Base-by-base conservation (phyloP, 1,139 yeast genomes). In the Scheffersomyces quercinus region DNA sequence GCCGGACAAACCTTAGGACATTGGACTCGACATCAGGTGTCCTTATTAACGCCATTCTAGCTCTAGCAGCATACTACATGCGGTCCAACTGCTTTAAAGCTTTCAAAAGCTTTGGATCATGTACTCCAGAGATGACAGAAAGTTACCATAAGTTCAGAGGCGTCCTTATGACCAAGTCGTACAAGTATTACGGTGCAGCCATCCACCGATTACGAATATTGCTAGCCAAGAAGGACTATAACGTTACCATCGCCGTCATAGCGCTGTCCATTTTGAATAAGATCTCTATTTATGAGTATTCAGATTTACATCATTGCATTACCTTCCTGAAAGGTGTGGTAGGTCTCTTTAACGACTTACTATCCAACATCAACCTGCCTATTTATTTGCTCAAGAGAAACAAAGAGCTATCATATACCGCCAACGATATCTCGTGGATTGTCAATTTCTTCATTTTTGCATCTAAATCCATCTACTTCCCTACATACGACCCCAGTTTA, bases 281-380 rank as follows among this genome's bases (percentile, higher is more conserved):
- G 37, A 51, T 62, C 13, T 55, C 65, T 36, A 55, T 64, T 14
- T 64, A 60, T 37, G 67, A 64, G 37, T 54, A 54, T 38, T 41
- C 49, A 12, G 54, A 57, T 38, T 47, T 61, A 29, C 41, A 50
- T 11, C 54, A 60, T 28, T 54, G 60, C 6, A 41, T 54, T 5
- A 54, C 65, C 10, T 65, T 65, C 39, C 53, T 61, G 28, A 55
- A 58, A 31, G 71, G 71, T 1, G 47, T 63, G 16, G 51, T 59
- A 1, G 49, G 59, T 8, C 52, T 63, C 3, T 60, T 59, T 43
- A 53, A 56, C 40, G 59, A 56, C 35, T 46, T 61, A n/a, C 31
- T 62, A 10, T n/a, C 26, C 33, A 38, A 29, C 9, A 10, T 30
- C 36, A 20, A 16, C 20, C 35, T 26, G 20, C 37, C 40, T 11